Percentiles rank a stretch among this genome's conserved stretches.
Conservation (phyloP, 2,329 filamentous ascomycete genomes). For the Neonectria punicea region DNA sequence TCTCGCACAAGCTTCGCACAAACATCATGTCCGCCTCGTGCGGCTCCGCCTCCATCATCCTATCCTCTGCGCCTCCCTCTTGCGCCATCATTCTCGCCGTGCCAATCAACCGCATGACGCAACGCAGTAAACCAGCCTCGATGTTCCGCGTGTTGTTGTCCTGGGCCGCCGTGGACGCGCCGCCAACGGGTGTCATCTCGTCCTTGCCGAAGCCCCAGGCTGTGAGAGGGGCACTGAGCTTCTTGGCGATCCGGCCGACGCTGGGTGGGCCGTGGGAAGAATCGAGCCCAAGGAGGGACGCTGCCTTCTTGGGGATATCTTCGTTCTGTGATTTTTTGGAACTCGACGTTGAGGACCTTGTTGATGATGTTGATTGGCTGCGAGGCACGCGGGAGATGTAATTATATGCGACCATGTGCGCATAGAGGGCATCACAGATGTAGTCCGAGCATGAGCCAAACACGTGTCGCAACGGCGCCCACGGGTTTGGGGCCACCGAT, state of each 20-base stretch:
- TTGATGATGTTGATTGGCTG: constrained; percentile 31
- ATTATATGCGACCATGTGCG: constrained; percentile 68
- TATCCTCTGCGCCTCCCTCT: constrained; percentile 43
- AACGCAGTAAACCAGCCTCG: constrained; percentile 60
- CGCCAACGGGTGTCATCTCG: constrained; percentile 33
- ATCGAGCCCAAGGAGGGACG: constrained; percentile 60
- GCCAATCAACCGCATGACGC: constrained; percentile 61
- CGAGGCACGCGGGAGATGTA: constrained; percentile 57
- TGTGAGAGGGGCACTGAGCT: constrained; percentile 41
- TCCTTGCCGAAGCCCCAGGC: constrained; percentile 42
- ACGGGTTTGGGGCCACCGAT: constrained; percentile 47
- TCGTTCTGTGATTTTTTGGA: constrained; percentile 43
- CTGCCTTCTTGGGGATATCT: constrained; percentile 63
- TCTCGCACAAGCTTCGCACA: constrained; percentile 55
- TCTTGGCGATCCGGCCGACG: constrained; percentile 39
- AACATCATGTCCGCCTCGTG: constrained; percentile 51
- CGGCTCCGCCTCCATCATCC: constrained; percentile 44
- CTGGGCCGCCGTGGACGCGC: constrained; percentile 31
- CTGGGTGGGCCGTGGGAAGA: constrained; percentile 32
- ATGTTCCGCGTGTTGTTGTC: constrained; percentile 56
- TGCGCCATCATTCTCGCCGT: constrained; percentile 56
- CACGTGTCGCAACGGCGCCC: constrained; percentile 60
- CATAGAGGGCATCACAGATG: constrained; percentile 68
- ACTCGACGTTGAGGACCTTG: constrained; percentile 25
- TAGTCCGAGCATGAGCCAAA: constrained; percentile 64